A percentile compares a stretch with the other conserved stretches of the same genome.
These are phyloP conservation scores for Didymella pinodella DNA, from an alignment of 2,329 filamentous ascomycete species.

Conservation along the genomic window DNA sequence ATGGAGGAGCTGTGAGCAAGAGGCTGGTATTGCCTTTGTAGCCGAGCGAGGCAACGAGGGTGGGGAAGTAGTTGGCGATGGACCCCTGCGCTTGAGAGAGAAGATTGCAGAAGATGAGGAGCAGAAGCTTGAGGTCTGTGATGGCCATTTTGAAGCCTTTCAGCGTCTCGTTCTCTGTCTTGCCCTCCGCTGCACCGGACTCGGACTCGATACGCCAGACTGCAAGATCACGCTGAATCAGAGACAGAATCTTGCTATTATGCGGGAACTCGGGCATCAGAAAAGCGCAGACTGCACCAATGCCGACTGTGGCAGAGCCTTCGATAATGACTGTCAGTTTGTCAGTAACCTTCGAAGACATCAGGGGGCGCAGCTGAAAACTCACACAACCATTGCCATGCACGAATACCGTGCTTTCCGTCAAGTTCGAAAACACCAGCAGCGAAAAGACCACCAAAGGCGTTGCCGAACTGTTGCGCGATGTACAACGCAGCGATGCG, in stretches of 20 bases:
- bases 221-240: conserved; percentile 26
- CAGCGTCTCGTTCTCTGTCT: conserved; percentile 53
- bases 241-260: conserved; percentile 26
- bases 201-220: conserved; percentile 33
- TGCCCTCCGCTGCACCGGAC: conserved; percentile 27
- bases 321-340: conserved; percentile 20
- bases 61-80: conserved; percentile 59
- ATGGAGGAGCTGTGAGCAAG: conserved; percentile 65
- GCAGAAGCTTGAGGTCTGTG: conserved; percentile 65
- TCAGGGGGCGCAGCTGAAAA: background rate
- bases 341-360: background rate
- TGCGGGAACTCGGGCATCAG: conserved; percentile 33
- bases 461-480: conserved; percentile 48
- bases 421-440: conserved; percentile 45
- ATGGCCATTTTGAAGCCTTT: conserved; percentile 64
- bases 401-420: conserved; percentile 35
- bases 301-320: conserved; percentile 30
- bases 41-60: conserved; percentile 62
- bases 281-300: conserved; percentile 30
- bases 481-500: conserved; percentile 47
- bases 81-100: conserved; percentile 66
- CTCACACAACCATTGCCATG: conserved; percentile 40
- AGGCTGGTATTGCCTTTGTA: conserved; percentile 63
- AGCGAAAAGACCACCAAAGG: conserved; percentile 53
- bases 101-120: conserved; percentile 67